Evolutionary conservation across 2,329 filamentous ascomycete species (phyloP).

Genomic region (Alternaria arbusti): DNA sequence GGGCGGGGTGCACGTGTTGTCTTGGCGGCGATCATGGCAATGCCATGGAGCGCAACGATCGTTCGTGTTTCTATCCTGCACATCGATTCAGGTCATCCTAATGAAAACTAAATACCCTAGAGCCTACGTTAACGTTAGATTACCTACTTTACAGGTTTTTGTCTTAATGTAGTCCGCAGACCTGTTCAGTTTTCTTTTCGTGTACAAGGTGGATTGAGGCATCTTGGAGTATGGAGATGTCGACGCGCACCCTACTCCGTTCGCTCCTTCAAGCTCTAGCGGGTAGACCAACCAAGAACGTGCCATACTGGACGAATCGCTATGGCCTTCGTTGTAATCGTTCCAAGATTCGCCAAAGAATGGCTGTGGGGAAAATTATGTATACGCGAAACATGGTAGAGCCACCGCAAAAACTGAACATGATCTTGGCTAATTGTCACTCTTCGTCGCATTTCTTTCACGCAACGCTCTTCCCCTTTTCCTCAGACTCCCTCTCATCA

Average conservation of each 20-base stretch:
- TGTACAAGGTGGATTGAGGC: no score
- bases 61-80: no score
- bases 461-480: not conserved
- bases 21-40: not conserved
- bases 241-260: not conserved
- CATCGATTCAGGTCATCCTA: no score
- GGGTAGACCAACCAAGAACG: not conserved
- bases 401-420: not conserved
- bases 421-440: not conserved
- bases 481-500: not conserved
- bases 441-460: not conserved
- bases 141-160: not conserved
- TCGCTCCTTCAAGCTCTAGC: not conserved
- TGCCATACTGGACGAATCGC: not conserved
- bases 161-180: not conserved
- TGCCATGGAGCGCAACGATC: not conserved
- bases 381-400: not conserved
- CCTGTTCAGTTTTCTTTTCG: not conserved
- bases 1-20: not conserved
- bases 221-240: no score
- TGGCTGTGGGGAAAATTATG: not conserved
- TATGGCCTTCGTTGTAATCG: not conserved
- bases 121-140: not conserved
- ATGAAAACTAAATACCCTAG: not conserved
- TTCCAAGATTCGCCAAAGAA: not conserved